Percentiles rank a stretch among this genome's conserved stretches.
Evolutionary conservation across 2,329 filamentous ascomycete genomes (phyloP).

Genomic region (Cladosporium sp.): DNA sequence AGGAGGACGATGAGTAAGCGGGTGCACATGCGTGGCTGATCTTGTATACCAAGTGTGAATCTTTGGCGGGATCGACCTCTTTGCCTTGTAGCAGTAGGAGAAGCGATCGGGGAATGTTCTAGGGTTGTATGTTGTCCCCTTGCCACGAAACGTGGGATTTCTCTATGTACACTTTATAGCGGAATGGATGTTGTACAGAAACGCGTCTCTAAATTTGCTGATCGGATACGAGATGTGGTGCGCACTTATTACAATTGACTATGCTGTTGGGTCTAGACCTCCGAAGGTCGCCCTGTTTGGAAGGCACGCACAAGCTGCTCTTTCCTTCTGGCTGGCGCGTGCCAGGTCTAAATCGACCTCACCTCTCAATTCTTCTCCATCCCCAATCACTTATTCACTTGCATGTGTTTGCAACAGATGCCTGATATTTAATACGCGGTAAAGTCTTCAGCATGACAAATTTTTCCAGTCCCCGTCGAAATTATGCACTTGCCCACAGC

Average conservation of each 20-base stretch:
- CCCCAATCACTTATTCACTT: background rate
- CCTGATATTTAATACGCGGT: background rate
- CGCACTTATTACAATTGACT: background rate
- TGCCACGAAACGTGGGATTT: slow-evolving; percentile 16
- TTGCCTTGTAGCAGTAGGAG: background rate
- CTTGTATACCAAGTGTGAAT: slow-evolving; percentile 14
- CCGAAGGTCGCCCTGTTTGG: background rate
- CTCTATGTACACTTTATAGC: slow-evolving; percentile 21
- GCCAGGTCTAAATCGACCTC: slow-evolving; percentile 1
- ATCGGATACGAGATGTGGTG: background rate
- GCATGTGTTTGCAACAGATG: background rate
- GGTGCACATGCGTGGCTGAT: slow-evolving; percentile 12
- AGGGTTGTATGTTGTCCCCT: slow-evolving; percentile 1
- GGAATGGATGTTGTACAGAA: slow-evolving; percentile 16
- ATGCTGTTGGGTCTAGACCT: background rate
- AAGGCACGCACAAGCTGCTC: background rate
- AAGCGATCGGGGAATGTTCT: slow-evolving; percentile 3
- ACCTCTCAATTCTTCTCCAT: background rate
- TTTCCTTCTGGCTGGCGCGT: background rate
- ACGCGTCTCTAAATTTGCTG: background rate
- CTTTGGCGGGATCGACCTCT: background rate
- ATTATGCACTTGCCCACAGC: background rate
- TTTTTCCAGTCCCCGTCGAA: background rate
- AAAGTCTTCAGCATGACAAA: background rate
- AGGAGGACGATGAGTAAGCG: slow-evolving; percentile 19